Evolutionary conservation across 495 filamentous ascomycete species (phyloP).

Genomic region (Penicillium odoratum): DNA sequence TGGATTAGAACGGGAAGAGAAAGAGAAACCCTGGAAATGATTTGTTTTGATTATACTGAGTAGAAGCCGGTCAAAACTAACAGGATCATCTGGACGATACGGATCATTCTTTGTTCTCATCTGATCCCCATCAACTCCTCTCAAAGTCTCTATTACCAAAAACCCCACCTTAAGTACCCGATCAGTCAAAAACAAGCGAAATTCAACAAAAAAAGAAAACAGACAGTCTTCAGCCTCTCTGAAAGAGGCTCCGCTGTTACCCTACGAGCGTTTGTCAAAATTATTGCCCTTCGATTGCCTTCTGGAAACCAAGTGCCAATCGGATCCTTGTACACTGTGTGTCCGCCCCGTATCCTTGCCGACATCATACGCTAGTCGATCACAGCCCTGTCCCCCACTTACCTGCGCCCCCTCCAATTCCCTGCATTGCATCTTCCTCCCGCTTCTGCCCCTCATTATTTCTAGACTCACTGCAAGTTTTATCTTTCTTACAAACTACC

Average conservation of each 20-base stretch:
- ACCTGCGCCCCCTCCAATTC: constrained; percentile 26
- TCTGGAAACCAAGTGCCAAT: constrained; percentile 23
- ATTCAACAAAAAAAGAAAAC: background rate
- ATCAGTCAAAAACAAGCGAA: background rate
- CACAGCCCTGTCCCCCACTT: constrained; percentile 25
- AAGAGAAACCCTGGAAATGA: background rate
- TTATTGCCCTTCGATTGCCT: constrained; percentile 17
- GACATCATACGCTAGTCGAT: constrained; percentile 23
- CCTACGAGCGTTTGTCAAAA: background rate
- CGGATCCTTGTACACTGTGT: constrained; percentile 13
- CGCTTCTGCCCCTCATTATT: constrained; percentile 13
- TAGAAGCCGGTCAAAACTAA: background rate
- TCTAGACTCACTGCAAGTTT: constrained; percentile 8
- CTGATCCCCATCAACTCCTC: background rate
- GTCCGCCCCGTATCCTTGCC: constrained; percentile 3
- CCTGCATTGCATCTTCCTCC: constrained; percentile 16
- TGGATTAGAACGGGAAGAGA: constrained; percentile 2
- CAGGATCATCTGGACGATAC: background rate
- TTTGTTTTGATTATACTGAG: background rate
- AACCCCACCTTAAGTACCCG: too few relatives aligned
- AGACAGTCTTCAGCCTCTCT: background rate
- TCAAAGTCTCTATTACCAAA: background rate
- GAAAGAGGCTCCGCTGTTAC: constrained; percentile 2
- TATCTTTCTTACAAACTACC: constrained; percentile 6
- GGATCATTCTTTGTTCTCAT: background rate